These are phyloP conservation scores for Piper betle DNA, from an alignment of 164 flowering plant species.

Conservation along the genomic window DNA sequence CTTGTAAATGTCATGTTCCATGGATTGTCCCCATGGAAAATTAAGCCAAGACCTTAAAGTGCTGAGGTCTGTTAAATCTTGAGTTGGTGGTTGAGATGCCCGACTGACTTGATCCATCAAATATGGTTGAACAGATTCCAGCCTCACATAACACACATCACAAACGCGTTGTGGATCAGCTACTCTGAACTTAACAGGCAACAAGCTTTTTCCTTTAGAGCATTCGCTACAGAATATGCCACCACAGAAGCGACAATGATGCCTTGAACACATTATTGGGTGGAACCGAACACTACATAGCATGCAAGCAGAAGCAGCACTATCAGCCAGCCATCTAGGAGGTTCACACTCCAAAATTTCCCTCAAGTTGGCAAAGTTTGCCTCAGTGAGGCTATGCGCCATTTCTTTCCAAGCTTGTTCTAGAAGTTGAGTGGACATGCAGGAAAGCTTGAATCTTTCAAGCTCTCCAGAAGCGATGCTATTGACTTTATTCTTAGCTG, in stretches of 20 bases:
- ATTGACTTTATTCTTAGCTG: constrained; percentile 65
- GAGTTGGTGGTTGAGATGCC: constrained; percentile 87
- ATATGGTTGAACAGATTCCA: constrained; percentile 72
- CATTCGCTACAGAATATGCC: constrained; percentile 84
- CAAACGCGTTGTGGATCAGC: constrained; percentile 74
- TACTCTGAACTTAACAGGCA: constrained; percentile 61
- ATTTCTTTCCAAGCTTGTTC: constrained; percentile 94
- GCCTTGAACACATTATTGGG: constrained; percentile 91
- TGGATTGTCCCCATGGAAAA: constrained; percentile 92
- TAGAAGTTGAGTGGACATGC: constrained; percentile 47
- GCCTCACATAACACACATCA: constrained; percentile 86
- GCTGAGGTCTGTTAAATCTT: constrained; percentile 90
- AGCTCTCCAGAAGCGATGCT: constrained; percentile 58
- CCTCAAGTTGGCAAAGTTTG: constrained; percentile 34
- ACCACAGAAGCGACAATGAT: constrained; percentile 92
- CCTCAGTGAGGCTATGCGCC: constrained; percentile 86
- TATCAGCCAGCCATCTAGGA: constrained; percentile 89
- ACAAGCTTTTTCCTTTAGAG: constrained; percentile 72
- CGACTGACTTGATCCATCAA: constrained; percentile 86
- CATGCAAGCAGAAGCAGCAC: constrained; percentile 90
- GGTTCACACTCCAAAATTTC: constrained; percentile 82
- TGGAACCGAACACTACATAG: constrained; percentile 79
- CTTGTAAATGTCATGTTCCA: constrained; percentile 96
- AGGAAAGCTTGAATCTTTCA: constrained; percentile 23
- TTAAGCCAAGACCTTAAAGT: constrained; percentile 94